These are phyloP conservation scores for Hypomontagnella submonticulosa DNA, from an alignment of 495 filamentous ascomycete genomes.

Conservation along the genomic window DNA sequence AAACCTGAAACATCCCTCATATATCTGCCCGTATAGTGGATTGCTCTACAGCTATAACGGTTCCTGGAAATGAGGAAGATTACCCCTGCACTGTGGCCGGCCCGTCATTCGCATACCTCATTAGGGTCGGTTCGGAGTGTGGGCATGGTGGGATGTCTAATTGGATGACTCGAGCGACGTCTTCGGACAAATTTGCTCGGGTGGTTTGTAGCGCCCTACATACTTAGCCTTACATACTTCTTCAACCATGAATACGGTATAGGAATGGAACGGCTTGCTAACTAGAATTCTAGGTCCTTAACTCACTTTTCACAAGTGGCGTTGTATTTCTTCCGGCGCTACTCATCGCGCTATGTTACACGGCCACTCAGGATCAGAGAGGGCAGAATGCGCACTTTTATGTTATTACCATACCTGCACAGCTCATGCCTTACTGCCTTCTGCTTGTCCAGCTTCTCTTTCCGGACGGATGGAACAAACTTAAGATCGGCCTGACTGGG, in stretches of 20 bases:
- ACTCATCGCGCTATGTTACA: slow-evolving; percentile 81
- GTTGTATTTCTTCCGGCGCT: slow-evolving; percentile 72
- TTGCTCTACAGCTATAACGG: slow-evolving; percentile 80
- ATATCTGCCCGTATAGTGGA: slow-evolving; percentile 96
- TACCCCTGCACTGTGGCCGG: slow-evolving; percentile 79
- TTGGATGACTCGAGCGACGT: slow-evolving; percentile 80
- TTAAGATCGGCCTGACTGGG: slow-evolving; percentile 70
- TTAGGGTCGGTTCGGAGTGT: slow-evolving; percentile 76
- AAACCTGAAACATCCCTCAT: slow-evolving; percentile 67
- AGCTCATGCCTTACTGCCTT: slow-evolving; percentile 80
- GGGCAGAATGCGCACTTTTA: slow-evolving; percentile 75
- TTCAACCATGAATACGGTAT: slow-evolving; percentile 6
- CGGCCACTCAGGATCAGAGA: slow-evolving; percentile 82
- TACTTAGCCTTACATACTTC: slow-evolving; percentile 48
- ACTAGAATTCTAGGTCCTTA: slow-evolving; percentile 54
- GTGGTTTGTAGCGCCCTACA: slow-evolving; percentile 92
- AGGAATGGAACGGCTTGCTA: slow-evolving; percentile 36
- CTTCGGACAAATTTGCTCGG: slow-evolving; percentile 68
- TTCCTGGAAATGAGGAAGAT: slow-evolving; percentile 99
- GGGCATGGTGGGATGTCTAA: slow-evolving; percentile 88
- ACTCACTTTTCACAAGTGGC: slow-evolving; percentile 61
- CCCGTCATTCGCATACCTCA: slow-evolving; percentile 84
- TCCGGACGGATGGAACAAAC: slow-evolving; percentile 55
- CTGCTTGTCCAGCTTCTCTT: slow-evolving; percentile 74
- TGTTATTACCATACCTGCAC: slow-evolving; percentile 79